Evolutionary conservation across 805 yeast species (phyloP).

Genomic region (Candida stauntonica): DNA sequence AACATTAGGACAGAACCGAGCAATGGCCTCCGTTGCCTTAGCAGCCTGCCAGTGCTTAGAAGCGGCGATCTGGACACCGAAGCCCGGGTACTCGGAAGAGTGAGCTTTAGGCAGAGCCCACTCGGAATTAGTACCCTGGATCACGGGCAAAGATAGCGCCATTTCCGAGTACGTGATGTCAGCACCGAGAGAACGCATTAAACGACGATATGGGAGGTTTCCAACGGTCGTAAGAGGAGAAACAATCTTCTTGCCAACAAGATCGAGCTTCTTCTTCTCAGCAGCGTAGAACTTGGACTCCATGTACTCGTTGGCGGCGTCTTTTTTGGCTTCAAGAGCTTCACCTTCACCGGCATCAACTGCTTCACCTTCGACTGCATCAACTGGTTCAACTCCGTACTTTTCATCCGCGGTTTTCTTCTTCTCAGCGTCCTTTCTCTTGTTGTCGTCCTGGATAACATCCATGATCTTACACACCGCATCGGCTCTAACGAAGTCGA

Average conservation of each 20-base stretch:
- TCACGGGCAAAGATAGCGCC: slow-evolving; percentile 83
- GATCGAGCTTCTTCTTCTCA: slow-evolving; percentile 77
- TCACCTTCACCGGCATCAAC: slow-evolving; percentile 1
- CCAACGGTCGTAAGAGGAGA: slow-evolving; percentile 98
- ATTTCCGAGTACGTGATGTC: slow-evolving; percentile 93
- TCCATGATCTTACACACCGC: slow-evolving; percentile 61
- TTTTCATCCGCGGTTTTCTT: slow-evolving; percentile 13
- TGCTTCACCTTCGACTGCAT: neutral
- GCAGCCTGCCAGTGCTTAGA: slow-evolving; percentile 91
- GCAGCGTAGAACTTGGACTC: slow-evolving; percentile 73
- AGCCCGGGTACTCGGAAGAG: slow-evolving; percentile 73
- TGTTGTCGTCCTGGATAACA: slow-evolving; percentile 39
- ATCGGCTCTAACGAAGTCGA: slow-evolving; percentile 54
- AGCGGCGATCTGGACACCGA: slow-evolving; percentile 91
- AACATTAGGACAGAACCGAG: slow-evolving; percentile 52
- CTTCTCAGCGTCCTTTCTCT: slow-evolving; percentile 34
- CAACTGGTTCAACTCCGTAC: neutral
- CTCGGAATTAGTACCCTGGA: slow-evolving; percentile 89
- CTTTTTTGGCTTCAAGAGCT: slow-evolving; percentile 27
- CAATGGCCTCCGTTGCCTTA: slow-evolving; percentile 81
- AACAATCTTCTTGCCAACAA: slow-evolving; percentile 73
- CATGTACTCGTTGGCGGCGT: slow-evolving; percentile 46
- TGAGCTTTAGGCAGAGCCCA: slow-evolving; percentile 98
- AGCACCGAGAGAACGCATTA: slow-evolving; percentile 87
- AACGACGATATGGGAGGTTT: slow-evolving; percentile 87